A percentile compares a stretch with the other conserved stretches of the same genome.
These are phyloP conservation scores for Elasticomyces elasticus DNA, from an alignment of 495 filamentous ascomycete species.

Conservation along the genomic window DNA sequence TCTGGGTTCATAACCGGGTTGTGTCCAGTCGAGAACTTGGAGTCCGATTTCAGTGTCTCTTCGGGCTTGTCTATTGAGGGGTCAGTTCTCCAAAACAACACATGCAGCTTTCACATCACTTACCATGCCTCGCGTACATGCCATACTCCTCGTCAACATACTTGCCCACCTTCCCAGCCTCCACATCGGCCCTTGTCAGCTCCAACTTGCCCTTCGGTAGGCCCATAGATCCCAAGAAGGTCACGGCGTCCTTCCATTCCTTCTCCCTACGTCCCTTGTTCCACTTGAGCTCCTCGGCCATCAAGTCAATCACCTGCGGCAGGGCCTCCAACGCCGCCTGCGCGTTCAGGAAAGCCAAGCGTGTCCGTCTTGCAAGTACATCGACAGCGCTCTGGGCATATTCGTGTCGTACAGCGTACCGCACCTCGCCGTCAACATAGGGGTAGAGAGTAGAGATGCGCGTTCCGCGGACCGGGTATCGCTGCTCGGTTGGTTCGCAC, in stretches of 20 bases:
- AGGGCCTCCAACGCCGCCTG: conserved; percentile 89
- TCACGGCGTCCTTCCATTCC: conserved; percentile 77
- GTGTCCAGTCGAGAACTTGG: conserved; percentile 30
- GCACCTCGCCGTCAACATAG: conserved; percentile 91
- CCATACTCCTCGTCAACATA: conserved; percentile 52
- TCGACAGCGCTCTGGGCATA: conserved; percentile 93
- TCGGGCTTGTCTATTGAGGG: conserved; percentile 44
- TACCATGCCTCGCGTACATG: conserved; percentile 67
- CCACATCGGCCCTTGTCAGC: conserved; percentile 65
- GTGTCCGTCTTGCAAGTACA: conserved; percentile 75
- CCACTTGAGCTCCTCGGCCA: conserved; percentile 85
- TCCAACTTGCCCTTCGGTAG: conserved; percentile 64
- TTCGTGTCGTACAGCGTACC: conserved; percentile 82
- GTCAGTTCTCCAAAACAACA: conserved; percentile 4
- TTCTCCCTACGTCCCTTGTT: conserved; percentile 58
- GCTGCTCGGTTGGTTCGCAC: conserved; percentile 65
- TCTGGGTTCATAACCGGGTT: conserved; percentile 33
- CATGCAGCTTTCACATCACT: too few species aligned
- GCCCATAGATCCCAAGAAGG: conserved; percentile 77
- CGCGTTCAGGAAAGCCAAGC: conserved; percentile 88
- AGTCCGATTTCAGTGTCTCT: conserved; percentile 45
- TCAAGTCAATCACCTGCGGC: conserved; percentile 82
- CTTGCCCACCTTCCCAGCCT: conserved; percentile 52
- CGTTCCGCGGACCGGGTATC: conserved; percentile 81
- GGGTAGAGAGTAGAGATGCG: conserved; percentile 78